Evolutionary conservation across 306 rosid species (phyloP).

Genomic region (Inga leiocalycina): DNA sequence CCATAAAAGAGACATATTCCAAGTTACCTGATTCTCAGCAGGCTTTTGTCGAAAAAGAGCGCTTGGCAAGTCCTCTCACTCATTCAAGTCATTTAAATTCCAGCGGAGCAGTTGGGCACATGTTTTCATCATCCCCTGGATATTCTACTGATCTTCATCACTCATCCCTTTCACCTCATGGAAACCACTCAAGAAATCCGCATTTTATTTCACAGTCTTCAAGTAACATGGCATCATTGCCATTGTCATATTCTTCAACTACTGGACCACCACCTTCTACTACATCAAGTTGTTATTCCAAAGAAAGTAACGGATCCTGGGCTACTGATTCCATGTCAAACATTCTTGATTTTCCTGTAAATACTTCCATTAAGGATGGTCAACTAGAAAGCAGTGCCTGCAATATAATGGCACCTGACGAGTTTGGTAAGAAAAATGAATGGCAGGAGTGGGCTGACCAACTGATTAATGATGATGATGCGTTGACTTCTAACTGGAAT

Average conservation of each 20-base stretch:
- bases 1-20: slow-evolving; percentile 68
- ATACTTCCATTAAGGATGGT: slow-evolving; percentile 60
- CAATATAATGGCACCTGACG: slow-evolving; percentile 69
- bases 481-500: slow-evolving; percentile 81
- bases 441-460: slow-evolving; percentile 99
- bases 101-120: slow-evolving; percentile 79
- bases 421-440: slow-evolving; percentile 65
- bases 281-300: slow-evolving; percentile 51
- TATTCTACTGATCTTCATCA: slow-evolving; percentile 80
- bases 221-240: slow-evolving; percentile 49
- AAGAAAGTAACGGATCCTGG: slow-evolving; percentile 74
- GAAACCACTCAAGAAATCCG: slow-evolving; percentile 50
- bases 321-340: slow-evolving; percentile 67
- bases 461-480: slow-evolving; percentile 79
- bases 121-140: slow-evolving; percentile 87
- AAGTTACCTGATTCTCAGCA: slow-evolving; percentile 73
- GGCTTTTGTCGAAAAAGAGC: slow-evolving; percentile 61
- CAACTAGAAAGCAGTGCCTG: slow-evolving; percentile 72
- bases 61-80: slow-evolving; percentile 48
- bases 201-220: slow-evolving; percentile 68
- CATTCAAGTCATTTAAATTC: slow-evolving; percentile 62
- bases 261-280: slow-evolving; percentile 56
- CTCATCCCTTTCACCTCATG: slow-evolving; percentile 72
- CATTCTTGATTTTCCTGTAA: slow-evolving; percentile 74
- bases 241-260: slow-evolving; percentile 63